A percentile compares a stretch with the other conserved stretches of the same genome.
Conservation (phyloP, 148 eudicot species). For the Chenopodium berlandieri region DNA sequence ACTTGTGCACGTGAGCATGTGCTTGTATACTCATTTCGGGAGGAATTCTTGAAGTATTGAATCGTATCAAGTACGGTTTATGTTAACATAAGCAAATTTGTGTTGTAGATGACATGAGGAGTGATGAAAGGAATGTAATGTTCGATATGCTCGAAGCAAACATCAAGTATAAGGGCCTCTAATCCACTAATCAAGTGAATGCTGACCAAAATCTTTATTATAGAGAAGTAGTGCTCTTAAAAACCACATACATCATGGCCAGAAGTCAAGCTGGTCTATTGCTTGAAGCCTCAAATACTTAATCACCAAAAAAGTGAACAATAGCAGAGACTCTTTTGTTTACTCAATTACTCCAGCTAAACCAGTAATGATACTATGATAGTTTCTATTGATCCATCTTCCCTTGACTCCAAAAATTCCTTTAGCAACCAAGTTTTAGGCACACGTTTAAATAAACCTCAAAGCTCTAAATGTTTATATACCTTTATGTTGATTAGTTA, state of each 20-base stretch:
- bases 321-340: background rate
- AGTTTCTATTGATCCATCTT: background rate
- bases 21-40: background rate
- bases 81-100: background rate
- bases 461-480: background rate
- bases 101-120: background rate
- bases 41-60: background rate
- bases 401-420: background rate
- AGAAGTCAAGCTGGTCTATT: background rate
- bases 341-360: background rate
- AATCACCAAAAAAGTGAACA: background rate
- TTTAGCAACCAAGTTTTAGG: background rate
- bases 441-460: background rate
- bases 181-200: background rate
- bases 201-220: background rate
- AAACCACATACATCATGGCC: background rate
- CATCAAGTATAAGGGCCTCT: background rate
- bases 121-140: background rate
- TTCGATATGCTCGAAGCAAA: background rate
- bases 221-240: background rate
- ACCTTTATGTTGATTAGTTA: background rate
- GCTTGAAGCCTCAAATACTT: background rate
- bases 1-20: background rate
- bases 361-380: background rate
- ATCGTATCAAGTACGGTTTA: background rate